Evolutionary conservation across 164 flowering plant genomes (phyloP), one percentile per base, ranked within the genome.

Genomic region (Vitis riparia): DNA sequence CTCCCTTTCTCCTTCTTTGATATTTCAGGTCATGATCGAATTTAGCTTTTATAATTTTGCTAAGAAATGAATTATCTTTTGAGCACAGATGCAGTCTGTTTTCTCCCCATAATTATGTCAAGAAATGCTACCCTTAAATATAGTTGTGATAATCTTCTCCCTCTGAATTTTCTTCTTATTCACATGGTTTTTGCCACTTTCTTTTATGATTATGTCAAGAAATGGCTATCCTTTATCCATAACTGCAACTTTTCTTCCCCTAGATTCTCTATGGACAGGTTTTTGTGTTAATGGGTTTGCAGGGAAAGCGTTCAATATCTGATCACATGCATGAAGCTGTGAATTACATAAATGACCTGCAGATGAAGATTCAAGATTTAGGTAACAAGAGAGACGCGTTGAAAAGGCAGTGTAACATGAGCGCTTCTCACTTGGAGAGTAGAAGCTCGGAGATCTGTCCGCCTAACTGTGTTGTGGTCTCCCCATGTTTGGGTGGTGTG

Each of bases 271-370:
- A 6, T 6, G 44, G 7, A 37, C 7, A 10, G 53, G n/a, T 17
- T 37, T 60, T 66, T 56, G 10, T 53, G 51, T 49, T 68, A 9
- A 13, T 68, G 48, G 59, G 12, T 14, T 71, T 72, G 10, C 68
- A 86, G 88, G 88, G 88, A 68, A 84, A 81, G 79, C 72, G 84
- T 10, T 81, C 88, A 7, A 67, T 69, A 23, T 69, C 78, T 0
- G 90, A 86, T 76, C 82, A 81, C 49, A 74, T 87, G 68, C 50
- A 73, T 44, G 83, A 80, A 76, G 86, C 83, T 0, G 78, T 72
- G 56, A 80, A 71, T 57, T 85, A 87, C 60, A 82, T 83, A 37
- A 73, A 55, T 23, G 57, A 82, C 30, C 65, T 78, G 56, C 62
- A 76, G 68, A 72, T 71, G 64, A 80, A 73, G 72, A 76, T 81